These are phyloP conservation scores for Pezicula rhizophila DNA, from an alignment of 2,329 filamentous ascomycete species.

Conservation along the genomic window DNA sequence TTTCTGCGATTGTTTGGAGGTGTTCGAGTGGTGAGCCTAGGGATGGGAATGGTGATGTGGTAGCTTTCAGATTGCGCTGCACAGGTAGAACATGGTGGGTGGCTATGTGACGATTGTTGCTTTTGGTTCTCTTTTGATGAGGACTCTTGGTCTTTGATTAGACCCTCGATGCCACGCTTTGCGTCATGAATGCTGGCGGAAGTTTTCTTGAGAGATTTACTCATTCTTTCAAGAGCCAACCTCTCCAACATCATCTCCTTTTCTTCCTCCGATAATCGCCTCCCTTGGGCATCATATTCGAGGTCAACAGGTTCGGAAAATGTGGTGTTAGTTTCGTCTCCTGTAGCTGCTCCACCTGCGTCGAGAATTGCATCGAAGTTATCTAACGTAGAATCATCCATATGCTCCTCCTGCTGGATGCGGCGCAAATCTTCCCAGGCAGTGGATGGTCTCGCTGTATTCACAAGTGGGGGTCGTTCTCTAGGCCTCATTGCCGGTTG, in stretches of 20 bases:
- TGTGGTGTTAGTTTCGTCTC: conserved; percentile 2
- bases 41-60: conserved; percentile 18
- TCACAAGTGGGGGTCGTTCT: conserved; percentile 12
- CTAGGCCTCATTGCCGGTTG: background rate
- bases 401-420: conserved; percentile 20
- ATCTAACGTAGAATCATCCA: conserved; percentile 25
- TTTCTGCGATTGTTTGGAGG: conserved; percentile 9
- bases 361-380: conserved; percentile 13
- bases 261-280: conserved; percentile 23
- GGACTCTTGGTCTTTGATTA: conserved; percentile 44
- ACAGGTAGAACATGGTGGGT: conserved; percentile 1
- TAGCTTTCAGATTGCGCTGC: conserved; percentile 1
- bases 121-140: conserved; percentile 19
- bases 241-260: conserved; percentile 30
- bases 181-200: conserved; percentile 47
- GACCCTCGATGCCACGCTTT: conserved; percentile 51
- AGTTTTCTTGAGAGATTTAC: conserved; percentile 44
- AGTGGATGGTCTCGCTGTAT: conserved; percentile 16
- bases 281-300: conserved; percentile 16
- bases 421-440: conserved; percentile 21
- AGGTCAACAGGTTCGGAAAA: conserved; percentile 10
- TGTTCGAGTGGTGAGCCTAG: conserved; percentile 10
- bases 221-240: conserved; percentile 43
- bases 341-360: background rate
- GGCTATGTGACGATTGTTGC: conserved; percentile 6